Evolutionary conservation across 1,139 yeast species (phyloP), one percentile per base, ranked within the genome.

Genomic region (Geotrichum klebahnii): DNA sequence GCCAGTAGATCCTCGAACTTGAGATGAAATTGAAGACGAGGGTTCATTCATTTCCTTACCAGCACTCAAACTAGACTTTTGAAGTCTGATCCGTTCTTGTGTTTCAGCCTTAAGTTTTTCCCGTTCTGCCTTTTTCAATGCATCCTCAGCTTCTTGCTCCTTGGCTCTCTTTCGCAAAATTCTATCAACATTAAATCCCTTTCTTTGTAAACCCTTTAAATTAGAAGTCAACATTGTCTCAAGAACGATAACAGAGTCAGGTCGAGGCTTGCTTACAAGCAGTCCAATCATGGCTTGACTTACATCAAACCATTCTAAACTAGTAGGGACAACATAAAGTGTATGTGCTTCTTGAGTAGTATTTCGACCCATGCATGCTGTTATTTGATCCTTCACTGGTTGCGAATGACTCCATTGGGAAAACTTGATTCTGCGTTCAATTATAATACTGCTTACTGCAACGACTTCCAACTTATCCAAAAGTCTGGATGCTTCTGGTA

Each of bases 151-250:
- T 35, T 52, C 55, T 17, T 48, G 43, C 44, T 59, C 59, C 44
- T 56, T 55, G 32, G 61, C 61, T 31, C 61, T 58, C 43, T 59
- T 55, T 28, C 55, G 55, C 39, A 67, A 53, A 23, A 70, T 56
- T 17, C 72, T 54, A 24, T 63, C 63, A 9, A 71, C 72, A 55
- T 71, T 69, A 54, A 67, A 70, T 3, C 75, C 75, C 46, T 71
- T 66, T 45, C 62, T 53, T 53, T 68, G 68, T 41, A 71, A 58
- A 17, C 62, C 54, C 16, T 54, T 50, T 49, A 71, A 54, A 14
- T 64, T 59, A 3, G 69, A 61, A 26, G 62, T 58, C 29, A 71
- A 59, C 52, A 69, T 64, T 5, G 69, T 60, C 42, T 71, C 74
- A 19, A 71, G 54, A 3, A 71, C 67, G 35, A 72, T 61, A 3